Base-by-base conservation (phyloP, 768 basidiomycete genomes). In the Lentinula aciculospora region DNA sequence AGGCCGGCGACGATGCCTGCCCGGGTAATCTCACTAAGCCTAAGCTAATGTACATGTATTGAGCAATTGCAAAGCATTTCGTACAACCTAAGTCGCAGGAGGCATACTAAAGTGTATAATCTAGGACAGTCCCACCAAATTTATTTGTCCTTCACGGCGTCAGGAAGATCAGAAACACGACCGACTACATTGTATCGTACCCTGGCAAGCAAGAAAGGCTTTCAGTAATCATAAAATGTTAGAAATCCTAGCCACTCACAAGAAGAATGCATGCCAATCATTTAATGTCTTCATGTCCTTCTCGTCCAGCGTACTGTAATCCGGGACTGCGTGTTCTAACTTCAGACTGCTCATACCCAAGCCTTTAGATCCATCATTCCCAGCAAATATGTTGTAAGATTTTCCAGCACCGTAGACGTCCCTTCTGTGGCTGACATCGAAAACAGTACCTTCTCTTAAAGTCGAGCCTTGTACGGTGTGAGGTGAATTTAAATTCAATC, bases 101-200 rank as follows among this genome's bases (percentile, higher is more conserved):
- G 3, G 17, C 9, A 21, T 4, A 9, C 13, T 9, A 44, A 12
- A 44, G 0, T 44, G 42, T 44, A 4, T 21, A 44, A 3, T 7
- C 17, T n/a, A 23, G 4, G 4, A n/a, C n/a, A 44, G 8, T 7
- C 23, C 3, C 42, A 10, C 27, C 19, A 15, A 13, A 28, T 17
- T 23, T 42, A 34, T 27, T 54, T 42, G 17, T 42, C 29, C 27
- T 27, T 42, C 4, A 56, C 55, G 15, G 55, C 44, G 19, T 42
- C 56, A 36, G 81, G 81, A 57, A 81, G 67, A 63, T 88, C 85
- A 10, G 73, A 64, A 23, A 96, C 88, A 51, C 77, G 81, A 3
- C 93, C 92, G 10, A 96, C 86, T 57, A 97, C 76, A 65, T 89
- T 89, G 75, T 98, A 97, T 31, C 94, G 81, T 79, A 94, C 89